phyloP scores from a whole-genome alignment of 2,329 filamentous ascomycete species.

The Chaetomiaceae sp. region DNA sequence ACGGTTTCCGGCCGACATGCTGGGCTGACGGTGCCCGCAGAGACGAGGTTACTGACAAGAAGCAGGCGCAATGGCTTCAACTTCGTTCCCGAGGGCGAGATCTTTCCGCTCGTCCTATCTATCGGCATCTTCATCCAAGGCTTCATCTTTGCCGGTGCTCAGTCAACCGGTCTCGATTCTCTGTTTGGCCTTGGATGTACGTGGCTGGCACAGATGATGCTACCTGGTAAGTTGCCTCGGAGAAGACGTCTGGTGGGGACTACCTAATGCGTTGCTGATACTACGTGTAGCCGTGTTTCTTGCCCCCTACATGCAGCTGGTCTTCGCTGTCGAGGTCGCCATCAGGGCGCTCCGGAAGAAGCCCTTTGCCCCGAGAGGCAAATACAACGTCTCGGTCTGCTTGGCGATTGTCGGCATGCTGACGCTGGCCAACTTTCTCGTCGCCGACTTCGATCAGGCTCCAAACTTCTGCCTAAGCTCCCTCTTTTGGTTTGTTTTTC shows the following conservation, averaged over 20 bases:
- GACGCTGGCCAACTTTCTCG: conserved; percentile 52
- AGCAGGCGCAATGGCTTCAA: conserved; percentile 36
- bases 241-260: too few relatives aligned
- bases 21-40: not conserved
- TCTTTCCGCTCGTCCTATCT: conserved; percentile 53
- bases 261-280: conserved; percentile 4
- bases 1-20: conserved; percentile 10
- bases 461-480: conserved; percentile 61
- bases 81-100: conserved; percentile 44
- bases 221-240: conserved; percentile 45
- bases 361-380: conserved; percentile 54
- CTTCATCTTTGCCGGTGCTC: conserved; percentile 51
- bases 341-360: conserved; percentile 49
- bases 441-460: conserved; percentile 51
- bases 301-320: conserved; percentile 59
- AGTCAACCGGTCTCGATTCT: conserved; percentile 49
- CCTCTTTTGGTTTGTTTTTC: conserved; percentile 61
- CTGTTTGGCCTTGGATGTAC: conserved; percentile 50
- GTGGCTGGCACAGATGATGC: conserved; percentile 51
- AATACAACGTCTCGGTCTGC: conserved; percentile 57
- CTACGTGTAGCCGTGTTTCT: conserved; percentile 55
- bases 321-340: conserved; percentile 60
- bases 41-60: conserved; percentile 6
- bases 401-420: conserved; percentile 46
- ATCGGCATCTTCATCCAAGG: conserved; percentile 55